These are phyloP conservation scores for Fusarium sp. DNA, from an alignment of 2,329 filamentous ascomycete species.

Conservation along the genomic window DNA sequence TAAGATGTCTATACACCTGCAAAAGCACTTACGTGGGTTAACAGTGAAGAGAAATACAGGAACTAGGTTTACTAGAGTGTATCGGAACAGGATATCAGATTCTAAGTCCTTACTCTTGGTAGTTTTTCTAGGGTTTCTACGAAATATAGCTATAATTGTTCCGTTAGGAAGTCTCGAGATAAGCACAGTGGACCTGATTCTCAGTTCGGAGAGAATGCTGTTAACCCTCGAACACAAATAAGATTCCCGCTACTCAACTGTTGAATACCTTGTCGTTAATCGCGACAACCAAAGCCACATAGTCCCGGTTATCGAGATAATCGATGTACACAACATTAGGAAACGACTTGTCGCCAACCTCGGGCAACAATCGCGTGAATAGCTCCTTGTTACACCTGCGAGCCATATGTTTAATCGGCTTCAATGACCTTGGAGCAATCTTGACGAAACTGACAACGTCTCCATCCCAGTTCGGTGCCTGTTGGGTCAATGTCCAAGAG, in stretches of 20 bases:
- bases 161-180: no score
- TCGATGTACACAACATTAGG: slow-evolving; percentile 28
- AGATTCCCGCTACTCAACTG: neutral
- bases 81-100: no score
- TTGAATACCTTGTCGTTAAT: slow-evolving; percentile 30
- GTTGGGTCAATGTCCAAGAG: slow-evolving; percentile 19
- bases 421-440: neutral
- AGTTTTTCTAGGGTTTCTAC: no score
- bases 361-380: slow-evolving; percentile 5
- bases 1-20: no score
- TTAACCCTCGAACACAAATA: no score
- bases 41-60: no score
- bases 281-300: slow-evolving; percentile 13
- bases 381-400: slow-evolving; percentile 21
- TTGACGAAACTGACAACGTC: slow-evolving; percentile 7
- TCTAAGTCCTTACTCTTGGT: no score
- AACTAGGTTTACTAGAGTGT: no score
- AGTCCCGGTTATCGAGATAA: slow-evolving; percentile 18
- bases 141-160: no score
- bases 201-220: no score
- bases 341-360: slow-evolving; percentile 8
- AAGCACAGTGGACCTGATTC: no score
- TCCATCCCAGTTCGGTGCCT: slow-evolving; percentile 5
- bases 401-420: slow-evolving; percentile 11
- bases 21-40: no score